Base-by-base conservation (phyloP, 352 stramenopile genomes). In the Salisapilia sapeloensis region DNA sequence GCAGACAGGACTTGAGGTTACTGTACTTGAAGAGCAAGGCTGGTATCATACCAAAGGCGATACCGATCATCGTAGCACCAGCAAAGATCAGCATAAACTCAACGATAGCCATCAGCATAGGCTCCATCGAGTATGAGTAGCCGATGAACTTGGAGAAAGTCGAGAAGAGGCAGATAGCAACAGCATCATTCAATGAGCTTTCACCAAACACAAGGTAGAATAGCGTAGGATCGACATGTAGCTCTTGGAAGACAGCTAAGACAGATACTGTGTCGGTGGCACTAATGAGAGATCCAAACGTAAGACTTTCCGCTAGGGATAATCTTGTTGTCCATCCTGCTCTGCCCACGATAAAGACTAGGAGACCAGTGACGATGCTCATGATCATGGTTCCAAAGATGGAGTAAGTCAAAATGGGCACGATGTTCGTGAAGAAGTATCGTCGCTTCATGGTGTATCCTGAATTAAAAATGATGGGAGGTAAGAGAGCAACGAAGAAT, bases 181-280 rank as follows among this genome's bases (percentile, higher is more conserved):
- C 78, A 4, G 87, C 86, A 44, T 97, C 90, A 50, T 96, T 97
- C 17, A 97, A 55, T 19, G 87, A 93, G 26, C 63, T 92, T 56
- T 97, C 90, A 30, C 90, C 90, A 69, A 96, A 97, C 9, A 96
- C 80, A 17, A 97, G 52, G 44, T 96, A 96, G 46, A 96, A 96
- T 4, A 97, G 53, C 33, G 72, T 85, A 24, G 85, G 84, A 40
- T 96, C 81, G 12, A 83, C 74, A 31, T 76, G 66, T 3, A 90
- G 66, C 41, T 86, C 71, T 46, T 93, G 74, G 51, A 96, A 96
- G 5, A 96, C 77, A 1, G 81, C 78, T 16, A 96, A 55, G 29
- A 80, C 93, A 14, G 80, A 93, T 22, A 96, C 85, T 8, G 86
- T 87, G 55, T 97, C 90, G 6, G 87, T 96, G 12, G 87, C 80